Evolutionary conservation across 768 basidiomycete genomes (phyloP), one percentile per base, ranked within the genome.

Genomic region (Amyloporia xantha): DNA sequence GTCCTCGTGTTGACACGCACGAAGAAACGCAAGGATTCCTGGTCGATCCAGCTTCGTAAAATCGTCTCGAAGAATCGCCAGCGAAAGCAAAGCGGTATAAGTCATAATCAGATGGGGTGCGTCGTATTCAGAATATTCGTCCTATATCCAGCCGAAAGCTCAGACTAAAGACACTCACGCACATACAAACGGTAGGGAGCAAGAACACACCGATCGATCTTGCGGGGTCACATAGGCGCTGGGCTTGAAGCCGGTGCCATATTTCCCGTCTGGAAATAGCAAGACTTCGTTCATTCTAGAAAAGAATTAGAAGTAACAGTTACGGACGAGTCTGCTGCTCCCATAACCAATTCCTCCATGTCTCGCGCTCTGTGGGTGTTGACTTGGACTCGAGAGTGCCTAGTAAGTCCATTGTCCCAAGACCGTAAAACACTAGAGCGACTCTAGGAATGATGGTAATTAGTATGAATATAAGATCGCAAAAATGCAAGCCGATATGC

Each of bases 81-180:
- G 82, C 0, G 80, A 77, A 3, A 96, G 68, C 10, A 99, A 63
- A 0, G 93, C 91, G 1, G 92, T 91, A 60, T 98, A 99, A 6
- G 94, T 93, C 77, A 92, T 89, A 47, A 96, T 91, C 13, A 97
- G 70, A 64, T 97, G 86, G 0, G 90, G 87, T 15, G 77, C 74
- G 54, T 86, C 78, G 60, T 81, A 79, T 28, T 75, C 72, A 9
- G 70, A 65, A 55, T 77, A 72, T 21, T 65, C 59, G 19, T 55
- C 59, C 68, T 70, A 54, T 48, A 48, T 26, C 35, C 39, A n/a
- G n/a, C 7, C 30, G 30, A 40, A 27, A 33, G 55, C 47, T n/a
- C n/a, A n/a, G n/a, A n/a, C n/a, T n/a, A n/a, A n/a, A n/a, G n/a
- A n/a, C n/a, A n/a, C n/a, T n/a, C n/a, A n/a, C n/a, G n/a, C n/a